Base-by-base conservation (phyloP, 1,284 basidiomycete species). In the Singerocomus rubriflavus region DNA sequence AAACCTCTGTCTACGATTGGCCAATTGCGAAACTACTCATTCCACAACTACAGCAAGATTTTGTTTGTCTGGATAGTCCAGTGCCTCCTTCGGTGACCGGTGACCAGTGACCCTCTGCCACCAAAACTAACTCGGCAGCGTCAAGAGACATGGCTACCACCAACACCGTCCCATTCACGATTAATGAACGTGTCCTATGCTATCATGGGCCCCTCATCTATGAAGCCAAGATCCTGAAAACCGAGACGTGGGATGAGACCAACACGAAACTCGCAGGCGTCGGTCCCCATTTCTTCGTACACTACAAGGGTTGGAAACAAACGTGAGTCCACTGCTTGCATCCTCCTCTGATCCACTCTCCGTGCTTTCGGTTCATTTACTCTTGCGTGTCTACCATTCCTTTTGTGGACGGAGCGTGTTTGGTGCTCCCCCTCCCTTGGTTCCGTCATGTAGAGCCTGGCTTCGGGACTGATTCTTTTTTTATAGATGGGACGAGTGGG, bases 261-360 rank as follows among this genome's bases (percentile, higher is more conserved):
- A 85, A 81, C 48, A 83, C 87, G 7, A 77, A 82, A 37, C 77
- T 80, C 5, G 87, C 88, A 4, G 70, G 74, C 6, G 71, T 81
- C 1, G 93, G 93, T 2, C 82, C 84, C 6, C 91, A 97, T 62
- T 99, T 93, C 70, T 87, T 91, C 57, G 95, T 99, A 25, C 97
- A 99, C 71, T 99, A 99, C 78, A 95, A 97, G 68, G 97, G 97
- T 5, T 99, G 97, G 97, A 99, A 98, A 70, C 91, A 94, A 71
- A 95, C 91, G 86, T 95, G 67, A 70, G 92, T 80, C 32, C 5
- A 5, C 8, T 17, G 12, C 12, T 21, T 31, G 6, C 11, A 5
- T n/a, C 7, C 12, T n/a, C 7, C 12, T 5, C 12, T 27, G 38
- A 17, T 26, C 41, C 34, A n/a, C 16, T 25, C 27, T 34, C 17